Conservation (phyloP, 1,139 yeast species). For the Magnusiomyces sp. region DNA sequence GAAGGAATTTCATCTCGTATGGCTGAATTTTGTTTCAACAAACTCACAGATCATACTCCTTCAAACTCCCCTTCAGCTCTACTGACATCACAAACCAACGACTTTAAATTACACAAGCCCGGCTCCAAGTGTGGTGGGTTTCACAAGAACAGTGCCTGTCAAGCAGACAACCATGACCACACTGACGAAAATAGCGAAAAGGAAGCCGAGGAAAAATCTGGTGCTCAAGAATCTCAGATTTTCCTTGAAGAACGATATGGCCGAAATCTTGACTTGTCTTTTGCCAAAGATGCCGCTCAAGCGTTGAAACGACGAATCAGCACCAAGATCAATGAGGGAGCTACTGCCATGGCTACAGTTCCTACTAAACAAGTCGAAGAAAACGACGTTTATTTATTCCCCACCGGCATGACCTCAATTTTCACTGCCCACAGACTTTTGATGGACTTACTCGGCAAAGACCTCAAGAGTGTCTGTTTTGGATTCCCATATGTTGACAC, state of each 20-base stretch:
- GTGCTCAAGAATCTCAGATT: constrained; percentile 48
- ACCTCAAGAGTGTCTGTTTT: constrained; percentile 67
- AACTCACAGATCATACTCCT: constrained; percentile 34
- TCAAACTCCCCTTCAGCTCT: not conserved
- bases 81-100: constrained; percentile 1
- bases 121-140: constrained; percentile 15
- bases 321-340: constrained; percentile 45
- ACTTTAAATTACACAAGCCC: constrained; percentile 5
- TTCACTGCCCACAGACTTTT: constrained; percentile 72
- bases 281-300: constrained; percentile 64
- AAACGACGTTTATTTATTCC: constrained; percentile 71
- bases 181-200: not conserved
- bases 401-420: constrained; percentile 90
- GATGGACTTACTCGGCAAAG: constrained; percentile 31
- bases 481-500: constrained; percentile 97
- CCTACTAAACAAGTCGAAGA: constrained; percentile 32
- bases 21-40: constrained; percentile 74
- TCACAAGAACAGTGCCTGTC: constrained; percentile 7
- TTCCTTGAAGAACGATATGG: constrained; percentile 88
- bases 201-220: constrained; percentile 13
- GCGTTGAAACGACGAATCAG: constrained; percentile 72
- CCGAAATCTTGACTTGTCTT: constrained; percentile 70
- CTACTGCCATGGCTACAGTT: constrained; percentile 19
- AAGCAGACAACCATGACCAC: no score
- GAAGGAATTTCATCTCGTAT: constrained; percentile 86